phyloP scores from a whole-genome alignment of 257 asterid genomes.

The Euphrasia confusa region DNA sequence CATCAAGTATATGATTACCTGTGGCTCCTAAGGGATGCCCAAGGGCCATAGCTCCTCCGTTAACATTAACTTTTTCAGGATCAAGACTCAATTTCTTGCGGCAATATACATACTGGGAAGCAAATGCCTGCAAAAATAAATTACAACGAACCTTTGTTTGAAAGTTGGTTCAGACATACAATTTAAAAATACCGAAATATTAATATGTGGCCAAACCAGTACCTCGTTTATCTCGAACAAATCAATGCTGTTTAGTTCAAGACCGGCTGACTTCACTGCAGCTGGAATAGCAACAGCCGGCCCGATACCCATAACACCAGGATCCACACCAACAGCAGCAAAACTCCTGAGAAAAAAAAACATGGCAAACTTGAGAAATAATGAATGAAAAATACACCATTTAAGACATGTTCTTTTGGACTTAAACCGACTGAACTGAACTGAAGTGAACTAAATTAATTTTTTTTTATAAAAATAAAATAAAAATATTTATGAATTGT shows the following conservation, averaged over 20 bases:
- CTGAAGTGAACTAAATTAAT: no score
- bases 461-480: no score
- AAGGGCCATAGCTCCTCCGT: conserved; percentile 95
- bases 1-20: conserved; percentile 36
- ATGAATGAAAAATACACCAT: no score
- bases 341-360: conserved; percentile 51
- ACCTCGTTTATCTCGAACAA: conserved; percentile 94
- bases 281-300: conserved; percentile 96
- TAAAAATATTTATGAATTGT: no score
- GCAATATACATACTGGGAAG: conserved; percentile 88
- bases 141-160: not conserved
- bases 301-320: conserved; percentile 94
- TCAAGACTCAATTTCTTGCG: conserved; percentile 70
- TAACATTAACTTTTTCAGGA: conserved; percentile 71
- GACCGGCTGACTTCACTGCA: conserved; percentile 87
- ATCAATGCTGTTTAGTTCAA: conserved; percentile 51
- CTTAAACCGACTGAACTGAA: no score
- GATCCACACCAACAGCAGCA: conserved; percentile 91
- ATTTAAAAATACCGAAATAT: not conserved
- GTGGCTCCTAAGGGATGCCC: conserved; percentile 97
- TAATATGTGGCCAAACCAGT: not conserved
- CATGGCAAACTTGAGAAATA: no score
- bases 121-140: conserved; percentile 62
- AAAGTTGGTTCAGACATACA: no score
- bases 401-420: no score